Evolutionary conservation across 2,329 filamentous ascomycete species (phyloP), one percentile per base, ranked within the genome.

Genomic region (Xylaria sp.): DNA sequence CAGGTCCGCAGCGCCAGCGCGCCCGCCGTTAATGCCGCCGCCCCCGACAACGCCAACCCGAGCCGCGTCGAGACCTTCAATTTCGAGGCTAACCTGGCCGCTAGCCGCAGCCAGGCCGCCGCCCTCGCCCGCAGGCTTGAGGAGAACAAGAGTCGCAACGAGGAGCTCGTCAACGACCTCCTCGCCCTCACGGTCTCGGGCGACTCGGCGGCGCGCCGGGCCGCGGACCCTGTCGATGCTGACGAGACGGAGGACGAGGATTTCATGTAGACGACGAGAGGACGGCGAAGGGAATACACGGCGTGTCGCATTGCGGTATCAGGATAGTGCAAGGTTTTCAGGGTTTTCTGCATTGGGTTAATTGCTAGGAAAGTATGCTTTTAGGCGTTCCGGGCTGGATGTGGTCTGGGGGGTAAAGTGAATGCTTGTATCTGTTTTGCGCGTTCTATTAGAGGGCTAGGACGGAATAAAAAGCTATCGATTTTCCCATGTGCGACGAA

Each of bases 1-100:
- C 79, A 84, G 65, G 78, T 85, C 6, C 80, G 81, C 17, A 73
- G 71, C 61, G 68, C 73, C 15, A 74, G 70, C 60, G 71, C 70
- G 9, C 71, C 72, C 0, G 67, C 68, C 6, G 57, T 61, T 25
- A 62, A 56, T 19, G 47, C 40, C 17, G 17, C 48, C 40, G 25
- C 33, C 29, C 21, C 57, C 10, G 54, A 52, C 11, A 52, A 3
- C 35, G 47, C 17, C 53, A 44, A 25, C 10, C 10, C 27, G 11
- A 56, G 40, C 4, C 47, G 40, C 23, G 57, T 41, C 56, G 62
- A 57, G 25, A 54, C 44, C 21, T 53, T 62, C 21, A 51, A 40
- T n/a, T 62, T 64, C 40, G 64, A 66, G 21, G 57, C 60, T 2
- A 62, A 64, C 40, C 46, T 62, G 1, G 54, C 58, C 4, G 53